Evolutionary conservation across 1,284 basidiomycete genomes (phyloP), one percentile per base, ranked within the genome.

Genomic region (Fistulinella cinereoalba): DNA sequence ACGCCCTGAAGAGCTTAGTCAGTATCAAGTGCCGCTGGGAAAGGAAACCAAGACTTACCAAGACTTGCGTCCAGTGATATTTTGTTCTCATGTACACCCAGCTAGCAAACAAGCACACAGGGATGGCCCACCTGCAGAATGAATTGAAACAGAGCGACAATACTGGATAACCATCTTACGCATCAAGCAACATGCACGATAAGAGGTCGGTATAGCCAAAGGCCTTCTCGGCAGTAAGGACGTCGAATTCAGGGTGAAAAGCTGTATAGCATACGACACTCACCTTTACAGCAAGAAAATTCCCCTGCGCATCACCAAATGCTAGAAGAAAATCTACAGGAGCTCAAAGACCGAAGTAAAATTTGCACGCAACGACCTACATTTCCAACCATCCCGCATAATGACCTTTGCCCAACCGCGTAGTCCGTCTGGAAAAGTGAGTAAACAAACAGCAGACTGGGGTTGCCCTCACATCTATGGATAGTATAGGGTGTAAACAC

Each of bases 141-240:
- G 44, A 47, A 19, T 58, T 47, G 29, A 27, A 9, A 51, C 12
- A 22, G 23, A 44, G n/a, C 4, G n/a, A 37, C 2, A 6, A 12
- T 23, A 32, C 18, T 18, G 23, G n/a, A 19, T 32, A 13, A 27
- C 11, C n/a, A 15, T 70, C 79, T 60, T 60, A 88, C 78, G 88
- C 84, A 61, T 90, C 86, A 41, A 93, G 81, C n/a, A 93, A 75
- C 86, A 91, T 89, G 60, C 87, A 89, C 0, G 89, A 92, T 22
- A 93, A 70, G 4, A 93, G 72, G 50, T 88, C 88, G 36, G 91
- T 92, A 69, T 89, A 92, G 65, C 84, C 73, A 62, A 86, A 93
- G 12, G 90, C 88, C 78, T 83, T 46, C 41, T 37, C 1, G 4
- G 13, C 22, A 32, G 36, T 12, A 21, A n/a, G 43, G 22, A 29